Conservation (phyloP, 2,329 filamentous ascomycete species). For the Setomelanomma holmii region DNA sequence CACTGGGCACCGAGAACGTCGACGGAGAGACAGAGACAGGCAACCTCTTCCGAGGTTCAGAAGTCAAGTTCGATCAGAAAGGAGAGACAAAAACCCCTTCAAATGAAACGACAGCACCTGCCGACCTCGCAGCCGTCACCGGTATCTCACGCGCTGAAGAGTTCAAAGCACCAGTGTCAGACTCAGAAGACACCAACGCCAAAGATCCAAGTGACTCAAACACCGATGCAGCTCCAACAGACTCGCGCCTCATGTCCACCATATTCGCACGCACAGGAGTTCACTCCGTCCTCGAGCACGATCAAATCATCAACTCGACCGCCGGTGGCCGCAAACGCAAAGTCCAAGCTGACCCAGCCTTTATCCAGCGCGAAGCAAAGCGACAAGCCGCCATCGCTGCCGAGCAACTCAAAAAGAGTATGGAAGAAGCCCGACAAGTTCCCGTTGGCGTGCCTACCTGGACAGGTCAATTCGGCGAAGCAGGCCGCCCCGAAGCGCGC, state of each 20-base stretch:
- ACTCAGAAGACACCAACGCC: conserved; percentile 30
- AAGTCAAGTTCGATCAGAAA: conserved; percentile 67
- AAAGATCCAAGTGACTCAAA: background rate
- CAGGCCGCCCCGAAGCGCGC: conserved; percentile 66
- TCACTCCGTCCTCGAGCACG: conserved; percentile 91
- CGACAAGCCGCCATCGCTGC: conserved; percentile 80
- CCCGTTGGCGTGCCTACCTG: conserved; percentile 90
- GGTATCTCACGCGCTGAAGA: conserved; percentile 55
- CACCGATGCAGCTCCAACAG: conserved; percentile 27
- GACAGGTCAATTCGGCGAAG: conserved; percentile 84
- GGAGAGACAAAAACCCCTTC: conserved; percentile 26
- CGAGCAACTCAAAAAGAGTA: conserved; percentile 74
- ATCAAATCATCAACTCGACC: conserved; percentile 72
- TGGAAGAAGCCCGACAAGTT: conserved; percentile 73
- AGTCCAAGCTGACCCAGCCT: conserved; percentile 74
- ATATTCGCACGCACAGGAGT: conserved; percentile 88
- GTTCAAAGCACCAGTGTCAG: conserved; percentile 43
- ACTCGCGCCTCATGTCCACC: conserved; percentile 80
- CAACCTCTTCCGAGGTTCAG: conserved; percentile 84
- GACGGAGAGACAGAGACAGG: conserved; percentile 82
- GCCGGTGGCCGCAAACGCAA: conserved; percentile 63
- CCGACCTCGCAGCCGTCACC: conserved; percentile 45
- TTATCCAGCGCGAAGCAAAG: conserved; percentile 83
- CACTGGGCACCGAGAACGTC: conserved; percentile 67
- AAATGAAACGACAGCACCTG: conserved; percentile 29